Evolutionary conservation across 2,329 filamentous ascomycete genomes (phyloP).

Genomic region (Colletotrichum sidae): DNA sequence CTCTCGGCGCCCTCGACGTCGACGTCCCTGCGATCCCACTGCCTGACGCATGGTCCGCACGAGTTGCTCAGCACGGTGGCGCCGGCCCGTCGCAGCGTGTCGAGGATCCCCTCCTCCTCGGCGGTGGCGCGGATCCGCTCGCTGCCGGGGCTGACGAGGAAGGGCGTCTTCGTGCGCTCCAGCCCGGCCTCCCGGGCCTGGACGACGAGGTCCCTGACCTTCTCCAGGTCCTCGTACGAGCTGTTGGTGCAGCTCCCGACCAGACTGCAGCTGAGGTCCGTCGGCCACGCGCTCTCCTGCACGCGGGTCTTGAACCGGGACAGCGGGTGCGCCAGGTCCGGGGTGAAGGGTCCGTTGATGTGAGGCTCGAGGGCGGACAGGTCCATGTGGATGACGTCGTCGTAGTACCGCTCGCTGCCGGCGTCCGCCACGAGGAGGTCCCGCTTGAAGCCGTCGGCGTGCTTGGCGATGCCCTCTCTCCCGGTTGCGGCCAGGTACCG

Average conservation of each 20-base stretch:
- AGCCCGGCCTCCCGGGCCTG: slow-evolving; percentile 47
- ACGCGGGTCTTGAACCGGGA: slow-evolving; percentile 45
- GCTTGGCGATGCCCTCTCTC: slow-evolving; percentile 41
- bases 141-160: slow-evolving; percentile 48
- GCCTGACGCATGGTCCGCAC: slow-evolving; percentile 49
- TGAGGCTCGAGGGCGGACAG: slow-evolving; percentile 48
- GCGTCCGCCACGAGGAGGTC: slow-evolving; percentile 43
- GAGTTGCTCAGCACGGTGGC: slow-evolving; percentile 47
- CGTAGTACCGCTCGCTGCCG: slow-evolving; percentile 47
- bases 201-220: slow-evolving; percentile 43
- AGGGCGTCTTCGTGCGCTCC: slow-evolving; percentile 43
- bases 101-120: slow-evolving; percentile 44
- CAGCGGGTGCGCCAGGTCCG: slow-evolving; percentile 47
- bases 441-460: slow-evolving; percentile 41
- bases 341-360: slow-evolving; percentile 50
- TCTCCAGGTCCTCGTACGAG: slow-evolving; percentile 50
- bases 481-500: slow-evolving; percentile 47
- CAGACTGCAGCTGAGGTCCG: slow-evolving; percentile 44
- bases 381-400: slow-evolving; percentile 49
- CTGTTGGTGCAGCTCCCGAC: slow-evolving; percentile 51
- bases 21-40: slow-evolving; percentile 49
- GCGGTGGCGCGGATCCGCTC: slow-evolving; percentile 48
- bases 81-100: slow-evolving; percentile 44
- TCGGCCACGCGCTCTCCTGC: slow-evolving; percentile 45
- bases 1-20: slow-evolving; percentile 41